Conservation (phyloP, 2,329 filamentous ascomycete species). For the Alternaria longipes region DNA sequence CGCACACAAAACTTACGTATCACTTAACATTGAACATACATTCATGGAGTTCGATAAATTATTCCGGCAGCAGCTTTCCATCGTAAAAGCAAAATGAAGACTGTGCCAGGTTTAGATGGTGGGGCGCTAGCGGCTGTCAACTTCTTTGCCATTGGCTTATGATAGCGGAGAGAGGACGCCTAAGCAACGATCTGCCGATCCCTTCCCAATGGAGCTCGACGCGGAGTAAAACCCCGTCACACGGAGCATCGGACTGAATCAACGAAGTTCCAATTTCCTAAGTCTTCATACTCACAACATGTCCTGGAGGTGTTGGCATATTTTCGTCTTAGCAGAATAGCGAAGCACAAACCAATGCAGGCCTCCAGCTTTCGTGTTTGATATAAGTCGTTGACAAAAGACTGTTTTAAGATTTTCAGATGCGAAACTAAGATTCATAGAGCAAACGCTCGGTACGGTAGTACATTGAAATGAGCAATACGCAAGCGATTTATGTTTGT, state of each 20-base stretch:
- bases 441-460: not conserved
- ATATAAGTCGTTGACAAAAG: not conserved
- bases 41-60: not conserved
- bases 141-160: not conserved
- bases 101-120: not conserved
- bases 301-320: not conserved
- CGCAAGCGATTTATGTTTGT: not conserved
- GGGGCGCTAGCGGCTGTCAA: not conserved
- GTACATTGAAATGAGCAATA: not conserved
- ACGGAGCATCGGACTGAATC: not conserved
- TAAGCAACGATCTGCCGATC: not conserved
- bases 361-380: not conserved
- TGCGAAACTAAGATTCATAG: not conserved
- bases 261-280: not conserved
- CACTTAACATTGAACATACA: not conserved
- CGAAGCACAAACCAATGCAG: not conserved
- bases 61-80: not conserved
- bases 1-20: not conserved
- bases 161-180: not conserved
- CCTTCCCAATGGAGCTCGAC: not conserved
- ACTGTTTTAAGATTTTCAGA: not conserved
- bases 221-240: not conserved
- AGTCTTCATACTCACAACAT: not conserved
- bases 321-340: not conserved
- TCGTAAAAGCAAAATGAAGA: not conserved